These are phyloP conservation scores for Candida sanyiensis DNA, from an alignment of 805 yeast species.

Conservation along the genomic window DNA sequence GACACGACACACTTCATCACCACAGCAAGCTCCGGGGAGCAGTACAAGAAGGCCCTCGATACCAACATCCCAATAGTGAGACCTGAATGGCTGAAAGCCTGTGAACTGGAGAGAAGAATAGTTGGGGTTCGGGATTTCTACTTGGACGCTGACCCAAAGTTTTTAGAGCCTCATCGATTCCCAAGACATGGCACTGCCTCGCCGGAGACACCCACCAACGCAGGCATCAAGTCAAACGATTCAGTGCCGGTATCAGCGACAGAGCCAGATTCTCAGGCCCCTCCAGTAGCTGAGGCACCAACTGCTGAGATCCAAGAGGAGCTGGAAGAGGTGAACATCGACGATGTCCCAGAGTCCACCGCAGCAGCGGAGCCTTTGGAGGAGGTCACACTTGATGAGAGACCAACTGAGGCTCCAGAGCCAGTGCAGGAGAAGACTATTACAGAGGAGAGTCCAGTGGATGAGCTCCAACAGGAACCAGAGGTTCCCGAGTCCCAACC, in stretches of 20 bases:
- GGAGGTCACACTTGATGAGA: constrained; percentile 3
- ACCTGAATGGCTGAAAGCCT: constrained; percentile 96
- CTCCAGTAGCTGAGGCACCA: not conserved
- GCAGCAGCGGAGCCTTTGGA: constrained; percentile 3
- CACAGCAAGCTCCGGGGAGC: constrained; percentile 64
- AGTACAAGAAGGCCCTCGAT: constrained; percentile 73
- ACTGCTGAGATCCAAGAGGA: constrained; percentile 13
- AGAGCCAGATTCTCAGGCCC: constrained; percentile 7
- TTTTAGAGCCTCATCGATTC: constrained; percentile 42
- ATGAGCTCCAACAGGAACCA: too few species aligned
- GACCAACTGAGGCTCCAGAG: not conserved
- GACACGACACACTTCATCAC: constrained; percentile 95
- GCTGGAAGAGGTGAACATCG: constrained; percentile 8
- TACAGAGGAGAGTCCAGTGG: not conserved
- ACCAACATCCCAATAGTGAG: constrained; percentile 88
- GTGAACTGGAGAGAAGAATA: constrained; percentile 80
- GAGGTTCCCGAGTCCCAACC: too few species aligned
- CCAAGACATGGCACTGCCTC: too few species aligned
- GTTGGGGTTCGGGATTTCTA: constrained; percentile 91
- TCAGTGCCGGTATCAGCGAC: too few species aligned
- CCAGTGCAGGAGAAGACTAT: not conserved
- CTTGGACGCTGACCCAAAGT: constrained; percentile 46
- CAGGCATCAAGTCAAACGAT: too few species aligned
- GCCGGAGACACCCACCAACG: too few species aligned
- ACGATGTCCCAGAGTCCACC: constrained; percentile 7